These are phyloP conservation scores for Cynara cardunculus DNA, from an alignment of 129 eudicot genomes.

Conservation along the genomic window DNA sequence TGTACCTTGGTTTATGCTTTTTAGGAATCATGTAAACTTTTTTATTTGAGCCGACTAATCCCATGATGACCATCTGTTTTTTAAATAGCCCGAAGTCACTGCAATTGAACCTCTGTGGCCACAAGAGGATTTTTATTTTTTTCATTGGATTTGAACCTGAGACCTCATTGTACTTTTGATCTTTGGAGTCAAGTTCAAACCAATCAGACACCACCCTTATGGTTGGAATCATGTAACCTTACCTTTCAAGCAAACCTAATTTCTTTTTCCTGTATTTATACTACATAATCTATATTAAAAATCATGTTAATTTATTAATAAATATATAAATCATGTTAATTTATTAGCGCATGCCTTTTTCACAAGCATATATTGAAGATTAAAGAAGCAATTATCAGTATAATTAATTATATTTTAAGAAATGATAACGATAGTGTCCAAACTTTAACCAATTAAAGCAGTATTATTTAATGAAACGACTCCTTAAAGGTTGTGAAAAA, in stretches of 20 bases:
- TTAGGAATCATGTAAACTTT: constrained; percentile 14
- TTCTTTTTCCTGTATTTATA: not conserved
- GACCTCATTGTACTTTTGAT: no score
- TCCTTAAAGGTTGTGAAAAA: not conserved
- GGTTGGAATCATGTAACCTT: constrained; percentile 17
- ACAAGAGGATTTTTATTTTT: no score
- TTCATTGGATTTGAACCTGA: no score
- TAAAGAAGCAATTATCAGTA: not conserved
- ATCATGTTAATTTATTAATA: not conserved
- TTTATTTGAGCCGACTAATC: no score
- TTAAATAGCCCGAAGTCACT: no score
- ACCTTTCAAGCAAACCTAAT: constrained; percentile 1
- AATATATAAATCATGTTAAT: not conserved
- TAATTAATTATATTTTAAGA: not conserved
- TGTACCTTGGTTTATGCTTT: constrained; percentile 24
- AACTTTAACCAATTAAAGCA: not conserved
- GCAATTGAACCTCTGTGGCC: no score
- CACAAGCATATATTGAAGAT: not conserved
- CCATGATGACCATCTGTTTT: no score
- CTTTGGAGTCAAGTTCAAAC: no score
- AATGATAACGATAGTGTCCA: not conserved
- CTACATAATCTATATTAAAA: not conserved
- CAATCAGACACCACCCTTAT: no score
- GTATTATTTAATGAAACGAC: not conserved
- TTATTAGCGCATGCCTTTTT: not conserved